Base-by-base conservation (phyloP, 208 protist species). In the Trypanosoma avium region DNA sequence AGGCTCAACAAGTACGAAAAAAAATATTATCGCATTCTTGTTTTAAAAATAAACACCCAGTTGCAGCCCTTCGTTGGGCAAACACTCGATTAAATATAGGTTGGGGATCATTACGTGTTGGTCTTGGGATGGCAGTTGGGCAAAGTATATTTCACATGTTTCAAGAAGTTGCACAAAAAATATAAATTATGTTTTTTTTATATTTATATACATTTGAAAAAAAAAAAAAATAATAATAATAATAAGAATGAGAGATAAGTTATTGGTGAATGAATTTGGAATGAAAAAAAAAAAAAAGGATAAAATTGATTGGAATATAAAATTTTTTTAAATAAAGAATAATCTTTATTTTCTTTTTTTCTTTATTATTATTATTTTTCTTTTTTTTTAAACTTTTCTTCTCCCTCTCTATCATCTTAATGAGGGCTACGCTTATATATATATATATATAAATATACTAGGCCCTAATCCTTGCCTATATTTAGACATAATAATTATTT, bases 11-110 rank as follows among this genome's bases (percentile, higher is more conserved):
- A 6, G 3, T 70, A 13, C 56, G 70, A 24, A 10, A 42, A 9
- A 67, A 64, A 56, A 56, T 61, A 0, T 27, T 60, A 29, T 48
- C 19, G n/a, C 71, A 40, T 9, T 30, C 35, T 21, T 3, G n/a
- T 30, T 15, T 17, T 1, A 30, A 55, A 2, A 42, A 33, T 3
- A 38, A 55, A 19, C 82, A 96, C 50, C 86, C 84, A 7, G 43
- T 86, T n/a, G 86, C 75, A 0, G 79, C 86, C 5, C 92, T 80
- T 68, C 73, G 64, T 30, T 94, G 87, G 90, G 72, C 82, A 26
- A 94, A 93, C 59, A 89, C 78, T 30, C 78, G 91, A 0, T 75
- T 96, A 26, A 96, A 94, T 61, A 89, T 96, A 59, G 91, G 91
- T 5, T 96, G 91, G 88, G 91, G 91, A 6, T 94, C 91, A 17